A percentile compares a stretch with the other conserved stretches of the same genome.
Conservation (phyloP, 768 basidiomycete species). For the Mycena amicta region DNA sequence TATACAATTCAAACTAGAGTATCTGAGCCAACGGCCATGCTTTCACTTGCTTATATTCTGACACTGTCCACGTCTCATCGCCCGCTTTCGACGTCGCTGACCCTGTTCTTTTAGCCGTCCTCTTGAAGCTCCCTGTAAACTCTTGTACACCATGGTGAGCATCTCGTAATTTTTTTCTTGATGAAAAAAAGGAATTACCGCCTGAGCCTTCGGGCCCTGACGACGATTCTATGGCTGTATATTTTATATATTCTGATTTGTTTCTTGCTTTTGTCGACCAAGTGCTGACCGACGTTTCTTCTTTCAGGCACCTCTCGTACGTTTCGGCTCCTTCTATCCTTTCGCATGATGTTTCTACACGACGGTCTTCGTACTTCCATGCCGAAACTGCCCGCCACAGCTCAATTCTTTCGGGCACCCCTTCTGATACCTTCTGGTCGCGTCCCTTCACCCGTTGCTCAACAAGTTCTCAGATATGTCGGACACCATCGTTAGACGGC, state of each 20-base stretch:
- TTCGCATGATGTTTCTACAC: constrained; percentile 76
- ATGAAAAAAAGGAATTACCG: constrained; percentile 85
- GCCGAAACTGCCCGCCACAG: constrained; percentile 95
- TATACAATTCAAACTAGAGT: constrained; percentile 84
- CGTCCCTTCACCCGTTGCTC: neutral
- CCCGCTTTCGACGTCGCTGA: neutral
- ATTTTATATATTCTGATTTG: constrained; percentile 61
- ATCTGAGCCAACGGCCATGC: constrained; percentile 78
- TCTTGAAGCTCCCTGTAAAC: neutral
- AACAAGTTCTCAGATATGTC: neutral
- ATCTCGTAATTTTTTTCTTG: constrained; percentile 31
- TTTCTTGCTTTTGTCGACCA: neutral
- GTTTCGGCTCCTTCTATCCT: neutral
- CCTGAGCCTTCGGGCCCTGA: constrained; percentile 68
- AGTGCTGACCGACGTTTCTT: constrained; percentile 2
- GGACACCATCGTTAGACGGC: neutral
- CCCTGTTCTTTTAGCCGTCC: neutral
- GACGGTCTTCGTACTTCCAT: constrained; percentile 88
- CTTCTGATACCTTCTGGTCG: constrained; percentile 56
- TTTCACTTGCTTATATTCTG: constrained; percentile 73
- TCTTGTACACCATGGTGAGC: constrained; percentile 36
- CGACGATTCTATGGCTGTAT: constrained; percentile 85
- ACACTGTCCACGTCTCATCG: constrained; percentile 28
- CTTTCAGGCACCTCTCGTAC: neutral
- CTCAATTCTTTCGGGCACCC: constrained; percentile 86